Percentiles rank a stretch among this genome's conserved stretches.
phyloP scores from a whole-genome alignment of 805 yeast genomes.

The Candida michaelii region DNA sequence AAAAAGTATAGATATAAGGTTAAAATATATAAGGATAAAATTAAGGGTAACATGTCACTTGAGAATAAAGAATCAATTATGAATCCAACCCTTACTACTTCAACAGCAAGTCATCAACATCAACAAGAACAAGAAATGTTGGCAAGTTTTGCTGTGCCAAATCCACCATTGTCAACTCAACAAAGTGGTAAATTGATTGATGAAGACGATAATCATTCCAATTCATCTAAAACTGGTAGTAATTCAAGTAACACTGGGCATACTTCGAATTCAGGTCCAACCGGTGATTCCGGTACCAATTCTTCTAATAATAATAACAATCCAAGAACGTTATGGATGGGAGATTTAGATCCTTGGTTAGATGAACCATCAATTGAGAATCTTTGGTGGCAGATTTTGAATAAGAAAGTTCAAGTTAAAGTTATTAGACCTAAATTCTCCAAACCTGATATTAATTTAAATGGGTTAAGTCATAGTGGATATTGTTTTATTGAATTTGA shows the following conservation, averaged over 20 bases:
- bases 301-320: slow-evolving; percentile 22
- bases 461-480: slow-evolving; percentile 45
- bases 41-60: slow-evolving; percentile 1
- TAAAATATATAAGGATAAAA: too few species aligned
- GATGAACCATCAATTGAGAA: slow-evolving; percentile 57
- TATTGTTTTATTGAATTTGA: slow-evolving; percentile 80
- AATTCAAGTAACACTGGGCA: neutral
- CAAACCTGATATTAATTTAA: slow-evolving; percentile 20
- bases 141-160: slow-evolving; percentile 37
- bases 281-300: neutral
- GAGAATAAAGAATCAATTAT: slow-evolving; percentile 6
- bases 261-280: neutral
- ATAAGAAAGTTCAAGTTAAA: slow-evolving; percentile 62
- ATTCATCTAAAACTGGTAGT: slow-evolving; percentile 2
- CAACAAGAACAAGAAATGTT: slow-evolving; percentile 45
- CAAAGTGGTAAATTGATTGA: slow-evolving; percentile 20
- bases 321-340: slow-evolving; percentile 86
- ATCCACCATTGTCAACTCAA: slow-evolving; percentile 41
- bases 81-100: slow-evolving; percentile 11
- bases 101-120: slow-evolving; percentile 42
- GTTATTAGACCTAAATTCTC: slow-evolving; percentile 50
- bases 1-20: too few species aligned
- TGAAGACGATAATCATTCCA: slow-evolving; percentile 2
- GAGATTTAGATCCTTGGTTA: slow-evolving; percentile 78
- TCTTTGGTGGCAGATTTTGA: slow-evolving; percentile 59